Base-by-base conservation (phyloP, 305 asterid species). In the Ilex paraguariensis region DNA sequence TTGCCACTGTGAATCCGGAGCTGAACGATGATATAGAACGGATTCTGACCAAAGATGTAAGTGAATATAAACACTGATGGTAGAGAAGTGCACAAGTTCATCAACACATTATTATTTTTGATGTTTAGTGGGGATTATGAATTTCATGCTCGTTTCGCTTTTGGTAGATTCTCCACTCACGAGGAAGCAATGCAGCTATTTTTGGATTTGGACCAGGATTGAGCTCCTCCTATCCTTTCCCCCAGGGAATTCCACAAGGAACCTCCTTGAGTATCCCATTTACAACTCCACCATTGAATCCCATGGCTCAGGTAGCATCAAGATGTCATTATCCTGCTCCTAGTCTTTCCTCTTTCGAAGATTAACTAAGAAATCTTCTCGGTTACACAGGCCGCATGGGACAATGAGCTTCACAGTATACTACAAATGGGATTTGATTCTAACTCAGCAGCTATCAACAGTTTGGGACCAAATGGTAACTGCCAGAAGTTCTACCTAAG, bases 1-100 rank as follows among this genome's bases (percentile, higher is more conserved):
- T 91, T 9, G 92, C 98, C 14, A 85, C 95, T 3, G 96, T 91
- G 56, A 91, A 91, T 74, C 96, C 97, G 13, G 97, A 85, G 71
- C 70, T 85, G 62, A 85, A 83, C 54, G 61, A 85, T 16, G 96
- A 89, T 57, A 74, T 89, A 16, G 95, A 89, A 63, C 81, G 81
- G 62, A 73, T 89, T 31, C 70, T 89, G 55, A 72, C 97, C n/a
- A 87, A 91, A 82, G 92, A 85, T 57, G 98, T 87, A 74, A 81
- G 89, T 70, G 54, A 53, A 56, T 5, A 31, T 60, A 16, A 60
- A 12, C 54, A n/a, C 59, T 54, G 8, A 30, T 36, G 42, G 8
- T 36, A 1, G 42, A 5, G 7, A 36, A 36, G 42, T 4, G 9
- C 42, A 36, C 6, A 8, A 4, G 42, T 36, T 4, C 42, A 5